Conservation (phyloP, 1,284 basidiomycete genomes). For the Cryptococcus maquisensis region DNA sequence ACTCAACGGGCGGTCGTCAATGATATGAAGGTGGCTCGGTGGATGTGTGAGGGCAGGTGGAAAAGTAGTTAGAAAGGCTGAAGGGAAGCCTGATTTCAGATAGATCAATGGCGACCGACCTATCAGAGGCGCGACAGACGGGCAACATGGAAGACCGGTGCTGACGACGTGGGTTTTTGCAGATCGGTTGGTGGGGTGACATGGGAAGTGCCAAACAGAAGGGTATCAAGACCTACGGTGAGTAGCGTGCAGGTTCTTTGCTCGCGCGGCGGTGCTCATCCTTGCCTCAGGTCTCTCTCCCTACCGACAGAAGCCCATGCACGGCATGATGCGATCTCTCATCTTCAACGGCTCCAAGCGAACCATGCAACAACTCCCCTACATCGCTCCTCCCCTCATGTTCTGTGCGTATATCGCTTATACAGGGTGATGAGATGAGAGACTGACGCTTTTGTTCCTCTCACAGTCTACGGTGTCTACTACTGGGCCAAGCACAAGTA, state of each 20-base stretch:
- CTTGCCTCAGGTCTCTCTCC: conserved; percentile 68
- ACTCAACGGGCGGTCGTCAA: not conserved
- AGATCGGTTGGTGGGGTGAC: conserved; percentile 93
- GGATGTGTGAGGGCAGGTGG: not conserved
- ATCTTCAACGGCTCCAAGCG: conserved; percentile 84
- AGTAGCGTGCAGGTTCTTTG: conserved; percentile 35
- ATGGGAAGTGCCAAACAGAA: conserved; percentile 66
- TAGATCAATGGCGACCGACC: no score
- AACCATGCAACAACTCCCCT: conserved; percentile 67
- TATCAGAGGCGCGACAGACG: no score
- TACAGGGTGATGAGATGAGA: not conserved
- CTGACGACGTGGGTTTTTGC: conserved; percentile 1
- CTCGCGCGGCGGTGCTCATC: not conserved
- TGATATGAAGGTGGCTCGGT: not conserved
- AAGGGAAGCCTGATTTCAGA: no score
- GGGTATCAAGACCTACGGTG: conserved; percentile 76
- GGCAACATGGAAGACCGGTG: not conserved
- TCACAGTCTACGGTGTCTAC: conserved; percentile 73
- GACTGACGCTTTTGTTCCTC: not conserved
- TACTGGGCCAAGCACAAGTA: conserved; percentile 65
- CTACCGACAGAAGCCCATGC: conserved; percentile 68
- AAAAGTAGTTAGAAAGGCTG: no score
- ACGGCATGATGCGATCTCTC: conserved; percentile 67
- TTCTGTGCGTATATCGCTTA: conserved; percentile 59
- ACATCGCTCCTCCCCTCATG: conserved; percentile 73